Conservation (phyloP, 345 rosid genomes). For the Aegle marmelos region DNA sequence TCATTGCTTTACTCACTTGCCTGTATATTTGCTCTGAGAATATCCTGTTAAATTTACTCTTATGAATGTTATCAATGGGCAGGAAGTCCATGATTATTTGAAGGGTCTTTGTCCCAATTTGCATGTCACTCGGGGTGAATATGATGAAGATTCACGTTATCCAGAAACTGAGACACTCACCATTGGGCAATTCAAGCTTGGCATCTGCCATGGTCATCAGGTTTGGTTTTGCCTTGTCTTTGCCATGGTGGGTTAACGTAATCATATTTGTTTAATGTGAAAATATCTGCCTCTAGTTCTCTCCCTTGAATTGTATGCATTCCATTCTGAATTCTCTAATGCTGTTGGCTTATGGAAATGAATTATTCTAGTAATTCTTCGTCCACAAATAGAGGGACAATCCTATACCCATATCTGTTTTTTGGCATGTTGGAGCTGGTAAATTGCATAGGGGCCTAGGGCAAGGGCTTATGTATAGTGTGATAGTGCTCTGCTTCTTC, state of each 20-base stretch:
- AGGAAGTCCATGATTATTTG: slow-evolving; percentile 46
- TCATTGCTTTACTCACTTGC: neutral
- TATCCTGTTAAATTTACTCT: slow-evolving; percentile 2
- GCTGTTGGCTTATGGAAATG: neutral
- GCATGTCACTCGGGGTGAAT: slow-evolving; percentile 40
- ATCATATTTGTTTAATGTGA: neutral
- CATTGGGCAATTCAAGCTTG: slow-evolving; percentile 42
- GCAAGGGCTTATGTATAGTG: neutral
- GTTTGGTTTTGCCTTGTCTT: slow-evolving; percentile 24
- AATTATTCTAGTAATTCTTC: neutral
- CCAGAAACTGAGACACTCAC: slow-evolving; percentile 40
- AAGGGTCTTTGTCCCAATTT: slow-evolving; percentile 36
- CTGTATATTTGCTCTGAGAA: neutral
- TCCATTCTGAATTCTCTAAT: neutral
- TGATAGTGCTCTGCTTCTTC: neutral
- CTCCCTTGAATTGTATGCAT: neutral
- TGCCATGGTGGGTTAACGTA: neutral
- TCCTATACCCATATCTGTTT: neutral
- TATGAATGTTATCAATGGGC: neutral
- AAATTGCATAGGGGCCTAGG: neutral
- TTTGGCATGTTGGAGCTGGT: neutral
- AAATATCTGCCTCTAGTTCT: neutral
- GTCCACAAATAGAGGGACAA: neutral
- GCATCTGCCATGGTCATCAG: slow-evolving; percentile 46
- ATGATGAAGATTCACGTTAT: slow-evolving; percentile 35